Percentiles rank a stretch among this genome's conserved stretches.
Evolutionary conservation across 2,329 filamentous ascomycete genomes (phyloP).

Genomic region (Paracorniculantispora psalliotae): DNA sequence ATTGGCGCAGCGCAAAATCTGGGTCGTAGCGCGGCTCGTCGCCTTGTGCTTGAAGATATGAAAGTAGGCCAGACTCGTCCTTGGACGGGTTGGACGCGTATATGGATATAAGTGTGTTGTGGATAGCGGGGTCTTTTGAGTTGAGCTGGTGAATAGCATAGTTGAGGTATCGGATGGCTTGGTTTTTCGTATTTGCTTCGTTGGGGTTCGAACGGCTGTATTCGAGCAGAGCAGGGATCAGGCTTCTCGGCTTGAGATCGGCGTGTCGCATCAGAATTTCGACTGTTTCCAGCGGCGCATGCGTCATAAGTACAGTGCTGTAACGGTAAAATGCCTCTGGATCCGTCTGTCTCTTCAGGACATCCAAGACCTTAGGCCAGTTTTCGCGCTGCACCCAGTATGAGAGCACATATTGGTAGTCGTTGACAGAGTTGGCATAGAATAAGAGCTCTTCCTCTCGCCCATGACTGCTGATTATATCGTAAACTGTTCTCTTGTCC

Average conservation of each 20-base stretch:
- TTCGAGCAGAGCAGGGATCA: conserved; percentile 89
- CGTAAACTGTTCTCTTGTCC: conserved; percentile 88
- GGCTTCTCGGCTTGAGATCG: conserved; percentile 75
- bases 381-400: conserved; percentile 97
- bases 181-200: conserved; percentile 64
- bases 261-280: conserved; percentile 92
- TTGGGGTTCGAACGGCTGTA: conserved; percentile 78
- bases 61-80: conserved; percentile 79
- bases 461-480: conserved; percentile 92
- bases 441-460: conserved; percentile 87
- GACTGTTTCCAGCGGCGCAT: conserved; percentile 79
- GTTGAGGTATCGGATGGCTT: conserved; percentile 88
- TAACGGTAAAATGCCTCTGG: conserved; percentile 94
- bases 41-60: conserved; percentile 87
- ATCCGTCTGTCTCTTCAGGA: conserved; percentile 89
- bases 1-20: conserved; percentile 91
- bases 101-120: conserved; percentile 95
- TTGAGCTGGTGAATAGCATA: conserved; percentile 86
- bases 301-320: conserved; percentile 92
- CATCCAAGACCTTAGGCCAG: conserved; percentile 80
- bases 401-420: conserved; percentile 89
- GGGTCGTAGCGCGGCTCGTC: conserved; percentile 85
- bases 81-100: conserved; percentile 81
- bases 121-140: conserved; percentile 77
- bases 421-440: conserved; percentile 82